Evolutionary conservation across 2,329 filamentous ascomycete species (phyloP).

Genomic region (Emydomyces testavorans): DNA sequence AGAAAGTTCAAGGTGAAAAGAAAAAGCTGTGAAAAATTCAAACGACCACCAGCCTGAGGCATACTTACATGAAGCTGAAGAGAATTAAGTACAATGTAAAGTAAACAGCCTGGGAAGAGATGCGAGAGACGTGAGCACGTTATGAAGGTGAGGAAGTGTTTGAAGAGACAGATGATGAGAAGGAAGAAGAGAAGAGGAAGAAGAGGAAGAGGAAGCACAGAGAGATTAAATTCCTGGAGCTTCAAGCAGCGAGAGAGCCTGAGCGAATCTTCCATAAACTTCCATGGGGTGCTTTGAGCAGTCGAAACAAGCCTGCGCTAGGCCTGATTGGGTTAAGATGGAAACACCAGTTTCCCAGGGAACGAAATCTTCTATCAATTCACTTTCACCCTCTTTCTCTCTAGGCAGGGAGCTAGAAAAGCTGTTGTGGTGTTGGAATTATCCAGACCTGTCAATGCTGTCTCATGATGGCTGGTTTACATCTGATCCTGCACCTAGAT

Average conservation of each 20-base stretch:
- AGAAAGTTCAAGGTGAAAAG: not conserved
- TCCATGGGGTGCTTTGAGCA: conserved; percentile 15
- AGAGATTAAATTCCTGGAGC: conserved; percentile 12
- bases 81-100: conserved; percentile 5
- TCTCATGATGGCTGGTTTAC: too few relatives aligned
- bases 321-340: conserved; percentile 4
- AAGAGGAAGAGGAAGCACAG: conserved; percentile 15
- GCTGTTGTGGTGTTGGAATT: too few relatives aligned
- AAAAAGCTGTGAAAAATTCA: not conserved
- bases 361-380: conserved; percentile 5
- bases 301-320: conserved; percentile 7
- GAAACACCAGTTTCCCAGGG: conserved; percentile 5
- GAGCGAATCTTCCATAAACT: conserved; percentile 19
- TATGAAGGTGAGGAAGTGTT: conserved; percentile 15
- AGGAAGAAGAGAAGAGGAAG: conserved; percentile 16
- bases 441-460: too few relatives aligned
- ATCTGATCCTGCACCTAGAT: too few relatives aligned
- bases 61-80: conserved; percentile 11
- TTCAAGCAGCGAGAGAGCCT: conserved; percentile 12
- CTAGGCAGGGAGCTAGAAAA: not conserved
- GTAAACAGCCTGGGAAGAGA: conserved; percentile 12
- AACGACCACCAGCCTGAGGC: not conserved
- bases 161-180: conserved; percentile 18
- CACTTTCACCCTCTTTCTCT: not conserved
- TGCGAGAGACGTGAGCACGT: not conserved